Base-by-base conservation (phyloP, 2,329 filamentous ascomycete species). In the Sporothrix pseudoabietina region DNA sequence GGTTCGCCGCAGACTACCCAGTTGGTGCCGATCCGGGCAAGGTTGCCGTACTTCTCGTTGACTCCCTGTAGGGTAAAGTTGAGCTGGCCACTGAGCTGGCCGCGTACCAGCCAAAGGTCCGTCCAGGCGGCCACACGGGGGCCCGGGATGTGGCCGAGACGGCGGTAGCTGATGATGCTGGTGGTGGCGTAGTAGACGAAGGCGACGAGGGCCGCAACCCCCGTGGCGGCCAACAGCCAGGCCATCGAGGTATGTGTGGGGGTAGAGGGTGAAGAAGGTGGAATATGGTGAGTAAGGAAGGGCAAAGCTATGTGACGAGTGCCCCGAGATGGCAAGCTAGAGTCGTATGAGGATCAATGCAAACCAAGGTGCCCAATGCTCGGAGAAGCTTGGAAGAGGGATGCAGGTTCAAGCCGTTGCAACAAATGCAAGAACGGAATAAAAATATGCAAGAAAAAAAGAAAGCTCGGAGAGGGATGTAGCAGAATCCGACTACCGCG, bases 1-100 rank as follows among this genome's bases (percentile, higher is more conserved):
- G 77, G 76, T 57, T 81, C 79, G 68, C 77, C 77, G 72, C 77
- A 78, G 4, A 80, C 76, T 16, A 81, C 77, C 75, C 77, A 78
- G 66, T 79, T 78, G 12, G 78, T 76, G 0, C 74, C 79, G 54
- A 80, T 78, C 41, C 79, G 75, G 1, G 75, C 79, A 14, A 81
- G 72, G 2, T 75, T 76, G 0, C 79, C 78, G 41, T 80, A 77
- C 69, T 76, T 71, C 10, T 72, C 74, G 41, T 75, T 77, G 16
- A 75, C 73, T 3, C 77, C 76, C 10, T 75, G 72, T 2, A 80
- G 77, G 22, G 75, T 74, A 32, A 79, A 78, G 71, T 76, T 76
- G 57, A 78, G 74, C 22, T 75, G 75, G 22, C 79, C 79, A 22
- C 77, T 74, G 16, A 78, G 65, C 49, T 78, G 78, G 2, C 76